These are phyloP conservation scores for Crithidia brevicula DNA, from an alignment of 208 protist genomes.

Conservation along the genomic window DNA sequence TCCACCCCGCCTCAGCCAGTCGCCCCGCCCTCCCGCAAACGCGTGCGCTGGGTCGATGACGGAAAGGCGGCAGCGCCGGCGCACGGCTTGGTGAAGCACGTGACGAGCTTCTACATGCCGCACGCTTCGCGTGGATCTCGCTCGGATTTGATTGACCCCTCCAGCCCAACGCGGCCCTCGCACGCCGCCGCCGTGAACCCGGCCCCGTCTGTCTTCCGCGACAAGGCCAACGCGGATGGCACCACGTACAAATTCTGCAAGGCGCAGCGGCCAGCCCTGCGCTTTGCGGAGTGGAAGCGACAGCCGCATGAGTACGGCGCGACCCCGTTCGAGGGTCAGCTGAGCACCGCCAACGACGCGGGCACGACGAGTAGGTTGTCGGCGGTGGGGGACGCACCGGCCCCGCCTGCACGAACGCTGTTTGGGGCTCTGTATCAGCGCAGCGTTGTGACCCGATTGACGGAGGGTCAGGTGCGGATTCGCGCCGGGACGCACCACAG, in stretches of 20 bases:
- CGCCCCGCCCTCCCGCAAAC: slow-evolving; percentile 24
- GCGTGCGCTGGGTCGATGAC: slow-evolving; percentile 71
- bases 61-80: slow-evolving; percentile 3
- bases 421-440: slow-evolving; percentile 54
- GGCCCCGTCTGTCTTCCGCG: slow-evolving; percentile 43
- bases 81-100: slow-evolving; percentile 51
- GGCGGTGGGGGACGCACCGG: neutral
- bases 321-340: slow-evolving; percentile 35
- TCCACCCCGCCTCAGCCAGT: slow-evolving; percentile 10
- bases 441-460: slow-evolving; percentile 22
- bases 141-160: slow-evolving; percentile 16
- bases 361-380: neutral
- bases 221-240: slow-evolving; percentile 56
- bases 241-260: slow-evolving; percentile 61
- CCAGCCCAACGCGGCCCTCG: slow-evolving; percentile 23
- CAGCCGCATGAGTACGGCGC: slow-evolving; percentile 24
- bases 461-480: slow-evolving; percentile 32
- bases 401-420: slow-evolving; percentile 28
- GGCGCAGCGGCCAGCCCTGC: slow-evolving; percentile 48
- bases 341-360: neutral
- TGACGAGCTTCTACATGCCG: slow-evolving; percentile 66
- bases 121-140: slow-evolving; percentile 27
- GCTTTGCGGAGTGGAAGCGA: slow-evolving; percentile 61
- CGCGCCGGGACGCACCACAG: slow-evolving; percentile 27
- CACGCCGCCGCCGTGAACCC: slow-evolving; percentile 29